Conservation (phyloP, 2,329 filamentous ascomycete genomes). For the Diaporthe nobilis region DNA sequence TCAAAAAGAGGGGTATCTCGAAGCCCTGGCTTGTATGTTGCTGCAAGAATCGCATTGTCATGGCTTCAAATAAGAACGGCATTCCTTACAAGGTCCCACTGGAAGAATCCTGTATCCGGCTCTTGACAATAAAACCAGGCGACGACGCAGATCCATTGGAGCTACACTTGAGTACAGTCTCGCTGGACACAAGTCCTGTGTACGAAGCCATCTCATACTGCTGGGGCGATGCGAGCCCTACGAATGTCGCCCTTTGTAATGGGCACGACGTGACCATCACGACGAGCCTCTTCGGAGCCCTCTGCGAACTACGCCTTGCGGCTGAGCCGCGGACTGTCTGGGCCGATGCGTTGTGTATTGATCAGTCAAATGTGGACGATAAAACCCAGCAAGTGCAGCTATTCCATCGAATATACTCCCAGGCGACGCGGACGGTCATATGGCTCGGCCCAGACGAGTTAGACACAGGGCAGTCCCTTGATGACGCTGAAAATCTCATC, state of each 20-base stretch:
- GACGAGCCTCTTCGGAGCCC: neutral
- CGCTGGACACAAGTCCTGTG: neutral
- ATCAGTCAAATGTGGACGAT: neutral
- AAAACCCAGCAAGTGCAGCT: neutral
- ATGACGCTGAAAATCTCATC: neutral
- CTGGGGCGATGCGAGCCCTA: neutral
- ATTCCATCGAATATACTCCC: neutral
- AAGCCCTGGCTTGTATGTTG: neutral
- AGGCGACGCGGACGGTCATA: neutral
- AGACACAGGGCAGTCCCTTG: neutral
- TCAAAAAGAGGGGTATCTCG: neutral
- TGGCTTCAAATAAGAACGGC: neutral
- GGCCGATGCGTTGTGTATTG: neutral
- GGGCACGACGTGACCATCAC: neutral
- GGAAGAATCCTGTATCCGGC: neutral
- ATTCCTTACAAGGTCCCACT: neutral
- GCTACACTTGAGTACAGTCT: neutral
- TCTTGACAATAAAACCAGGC: constrained; percentile 1
- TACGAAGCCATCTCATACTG: neutral
- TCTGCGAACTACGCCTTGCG: neutral
- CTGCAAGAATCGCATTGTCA: neutral
- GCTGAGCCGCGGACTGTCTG: neutral
- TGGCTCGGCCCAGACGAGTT: neutral
- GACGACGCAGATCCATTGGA: neutral
- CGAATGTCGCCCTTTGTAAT: neutral